Percentiles rank a stretch among this genome's conserved stretches.
phyloP scores from a whole-genome alignment of 257 asterid species.

The Fraxinus pennsylvanica region DNA sequence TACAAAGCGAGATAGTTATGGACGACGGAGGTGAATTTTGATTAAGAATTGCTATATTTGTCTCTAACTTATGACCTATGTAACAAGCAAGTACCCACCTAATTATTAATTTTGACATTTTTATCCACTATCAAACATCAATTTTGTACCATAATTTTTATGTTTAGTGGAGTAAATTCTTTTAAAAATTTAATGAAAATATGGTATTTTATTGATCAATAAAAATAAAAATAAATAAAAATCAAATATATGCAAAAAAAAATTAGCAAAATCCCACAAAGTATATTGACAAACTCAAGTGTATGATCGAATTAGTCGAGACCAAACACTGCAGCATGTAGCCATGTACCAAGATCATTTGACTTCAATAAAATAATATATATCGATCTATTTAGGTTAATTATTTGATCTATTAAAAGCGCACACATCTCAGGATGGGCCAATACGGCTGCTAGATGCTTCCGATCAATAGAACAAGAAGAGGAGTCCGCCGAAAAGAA shows the following conservation, averaged over 20 bases:
- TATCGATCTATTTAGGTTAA: no score
- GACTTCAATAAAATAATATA: neutral
- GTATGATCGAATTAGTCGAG: neutral
- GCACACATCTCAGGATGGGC: no score
- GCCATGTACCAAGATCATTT: neutral
- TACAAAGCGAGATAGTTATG: no score
- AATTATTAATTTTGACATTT: neutral
- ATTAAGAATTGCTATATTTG: neutral
- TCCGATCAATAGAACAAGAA: no score
- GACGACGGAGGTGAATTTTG: neutral
- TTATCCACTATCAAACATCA: neutral
- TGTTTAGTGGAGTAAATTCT: neutral
- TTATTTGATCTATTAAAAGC: no score
- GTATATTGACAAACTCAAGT: neutral
- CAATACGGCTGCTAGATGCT: no score
- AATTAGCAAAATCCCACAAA: neutral
- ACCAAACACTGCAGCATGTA: neutral
- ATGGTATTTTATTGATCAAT: neutral
- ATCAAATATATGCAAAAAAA: no score
- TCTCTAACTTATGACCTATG: neutral
- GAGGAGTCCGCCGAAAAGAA: no score
- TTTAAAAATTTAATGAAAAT: no score
- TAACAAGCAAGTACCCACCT: neutral
- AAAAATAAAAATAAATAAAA: no score
- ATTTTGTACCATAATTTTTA: neutral